Base-by-base conservation (phyloP, 495 filamentous ascomycete genomes). In the Lophiostoma macrostomum region DNA sequence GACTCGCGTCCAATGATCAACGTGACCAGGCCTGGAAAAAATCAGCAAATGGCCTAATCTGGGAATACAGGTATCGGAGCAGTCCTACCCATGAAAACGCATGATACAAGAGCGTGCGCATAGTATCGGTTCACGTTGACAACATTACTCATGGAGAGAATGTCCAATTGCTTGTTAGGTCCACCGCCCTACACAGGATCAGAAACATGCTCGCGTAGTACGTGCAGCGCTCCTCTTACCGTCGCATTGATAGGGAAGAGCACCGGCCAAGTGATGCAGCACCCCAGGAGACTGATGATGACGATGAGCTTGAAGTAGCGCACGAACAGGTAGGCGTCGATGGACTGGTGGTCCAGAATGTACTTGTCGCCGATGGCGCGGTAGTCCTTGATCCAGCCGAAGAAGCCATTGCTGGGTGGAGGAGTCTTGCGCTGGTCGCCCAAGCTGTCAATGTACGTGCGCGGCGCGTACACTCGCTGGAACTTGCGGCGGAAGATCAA, bases 1-100 rank as follows among this genome's bases (percentile, higher is more conserved):
- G 82, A 84, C 71, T 98, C 93, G 38, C 94, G 81, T 54, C 91
- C 86, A 54, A 98, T 82, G 67, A 91, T 83, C 66, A 85, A 86
- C 72, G 96, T 86, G 60, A 98, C 74, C 62, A 96, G 93, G 38
- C 80, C 76, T 80, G 22, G 20, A 5, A 2, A 7, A 27, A 3
- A 19, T 51, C 4, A 29, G 24, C 22, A 28, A 13, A n/a, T 28
- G 24, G n/a, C 11, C 35, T n/a, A n/a, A n/a, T n/a, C n/a, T n/a
- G n/a, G n/a, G 11, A 14, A 27, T n/a, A 18, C 34, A 12, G 10
- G 16, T 8, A 29, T 29, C 10, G 7, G 11, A 6, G 5, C 2
- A 16, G 5, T 48, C 75, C 54, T 67, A 76, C 76, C 80, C 53
- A 91, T 83, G 67, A 90, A 96, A 50, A 60, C 38, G 20, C 22